Base-by-base conservation (phyloP, 2,329 filamentous ascomycete genomes). In the Grosmannia serpens region DNA sequence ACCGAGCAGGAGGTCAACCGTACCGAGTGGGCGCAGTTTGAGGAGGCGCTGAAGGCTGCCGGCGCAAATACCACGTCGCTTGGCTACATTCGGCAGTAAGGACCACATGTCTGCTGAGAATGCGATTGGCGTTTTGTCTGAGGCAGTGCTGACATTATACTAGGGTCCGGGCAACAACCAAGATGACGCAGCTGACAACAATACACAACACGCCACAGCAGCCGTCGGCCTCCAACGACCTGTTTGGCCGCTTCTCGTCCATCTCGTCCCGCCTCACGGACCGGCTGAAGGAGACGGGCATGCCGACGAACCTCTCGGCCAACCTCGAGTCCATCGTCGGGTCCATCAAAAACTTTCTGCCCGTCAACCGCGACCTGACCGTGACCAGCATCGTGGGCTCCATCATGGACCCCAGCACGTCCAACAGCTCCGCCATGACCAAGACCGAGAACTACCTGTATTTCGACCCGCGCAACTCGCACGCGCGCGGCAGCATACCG, bases 351-450 rank as follows among this genome's bases (percentile, higher is more conserved):
- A 97, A 96, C 73, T 95, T 99, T 73, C 76, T 99, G n/a, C 94
- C 95, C 0, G 89, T 85, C 17, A 95, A 99, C 74, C 90, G 91
- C 66, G 95, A 99, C 69, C 81, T 97, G 11, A 97, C 94, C 0
- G 83, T 99, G 57, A 99, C 95, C 59, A 97, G 97, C 74, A 96
- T 99, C 68, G 92, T 94, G 47, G 94, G 99, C 71, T 95, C 90
- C 1, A 86, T 99, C 67, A 99, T 99, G 92, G 94, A 99, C 68
- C 94, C 94, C 0, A 82, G 89, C 52, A 84, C 90, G 13, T 92
- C 94, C 3, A 90, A 89, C 4, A 92, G 89, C 7, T 92, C 88
- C 29, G 94, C 94, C 29, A 94, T 99, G 64, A 88, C 90, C 61
- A 97, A 96, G 76, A 97, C 94, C 1, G 94, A 99, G 70, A 87